These are phyloP conservation scores for Anethum foeniculum DNA, from an alignment of 140 eudicot species.

Conservation along the genomic window DNA sequence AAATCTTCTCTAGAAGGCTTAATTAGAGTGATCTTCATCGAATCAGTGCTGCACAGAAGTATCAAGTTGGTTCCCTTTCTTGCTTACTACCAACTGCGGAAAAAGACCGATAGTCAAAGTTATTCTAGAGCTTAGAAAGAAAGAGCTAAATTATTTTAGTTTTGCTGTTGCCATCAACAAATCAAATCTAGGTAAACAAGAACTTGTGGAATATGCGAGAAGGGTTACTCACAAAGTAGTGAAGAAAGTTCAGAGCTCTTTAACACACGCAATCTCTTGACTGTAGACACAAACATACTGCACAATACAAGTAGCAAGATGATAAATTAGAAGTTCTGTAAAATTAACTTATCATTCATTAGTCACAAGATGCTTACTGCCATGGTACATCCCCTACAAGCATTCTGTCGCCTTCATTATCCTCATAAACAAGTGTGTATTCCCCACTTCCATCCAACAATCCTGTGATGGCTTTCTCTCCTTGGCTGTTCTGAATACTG, in stretches of 20 bases:
- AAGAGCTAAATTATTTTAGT: not conserved
- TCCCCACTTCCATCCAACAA: conserved; percentile 84
- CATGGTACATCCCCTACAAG: conserved; percentile 99
- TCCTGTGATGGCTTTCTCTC: conserved; percentile 53
- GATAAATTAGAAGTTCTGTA: not conserved
- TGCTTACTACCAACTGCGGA: conserved; percentile 54
- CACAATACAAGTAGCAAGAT: conserved; percentile 6
- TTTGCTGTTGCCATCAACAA: not conserved
- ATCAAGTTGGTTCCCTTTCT: conserved; percentile 26
- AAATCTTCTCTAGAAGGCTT: not conserved
- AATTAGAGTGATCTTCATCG: not conserved
- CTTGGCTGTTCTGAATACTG: conserved; percentile 29
- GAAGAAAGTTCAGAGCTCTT: conserved; percentile 71
- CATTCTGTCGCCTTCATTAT: conserved; percentile 96
- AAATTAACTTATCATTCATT: not conserved
- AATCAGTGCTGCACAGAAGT: not conserved
- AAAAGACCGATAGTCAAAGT: not conserved
- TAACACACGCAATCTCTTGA: conserved; percentile 89
- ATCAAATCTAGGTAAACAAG: not conserved
- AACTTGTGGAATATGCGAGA: not conserved
- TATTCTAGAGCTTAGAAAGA: not conserved
- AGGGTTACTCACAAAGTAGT: conserved; percentile 45
- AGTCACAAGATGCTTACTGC: conserved; percentile 75
- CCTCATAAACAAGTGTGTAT: conserved; percentile 90
- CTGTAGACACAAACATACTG: conserved; percentile 91